phyloP scores from a whole-genome alignment of 176 grass and related monocot species.

The Avena sativa region DNA sequence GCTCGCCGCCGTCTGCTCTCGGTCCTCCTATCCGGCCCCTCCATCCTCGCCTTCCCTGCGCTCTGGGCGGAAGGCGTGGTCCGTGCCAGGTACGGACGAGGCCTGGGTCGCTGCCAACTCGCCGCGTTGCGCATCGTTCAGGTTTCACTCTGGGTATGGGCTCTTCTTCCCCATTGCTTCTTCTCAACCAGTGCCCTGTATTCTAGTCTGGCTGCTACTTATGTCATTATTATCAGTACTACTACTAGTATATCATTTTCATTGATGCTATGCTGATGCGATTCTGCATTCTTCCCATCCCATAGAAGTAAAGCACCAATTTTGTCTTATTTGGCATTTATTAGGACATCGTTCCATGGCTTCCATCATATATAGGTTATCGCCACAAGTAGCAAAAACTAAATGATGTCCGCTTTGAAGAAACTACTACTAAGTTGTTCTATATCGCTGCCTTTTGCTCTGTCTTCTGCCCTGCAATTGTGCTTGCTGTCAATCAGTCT shows the following conservation, averaged over 20 bases:
- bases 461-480: background rate
- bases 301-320: background rate
- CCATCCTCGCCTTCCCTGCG: background rate
- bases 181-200: background rate
- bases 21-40: background rate
- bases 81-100: background rate
- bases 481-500: background rate
- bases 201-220: background rate
- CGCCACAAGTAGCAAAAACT: too few relatives aligned
- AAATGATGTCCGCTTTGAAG: too few relatives aligned
- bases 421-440: background rate
- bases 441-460: background rate
- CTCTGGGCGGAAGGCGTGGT: background rate
- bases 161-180: background rate
- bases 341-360: background rate
- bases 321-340: background rate
- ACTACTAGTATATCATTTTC: too few relatives aligned
- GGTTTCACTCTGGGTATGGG: background rate
- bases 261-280: background rate
- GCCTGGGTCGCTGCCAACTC: background rate
- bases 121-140: background rate
- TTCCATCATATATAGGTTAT: conserved; percentile 9
- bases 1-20: background rate
- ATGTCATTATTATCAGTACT: background rate
- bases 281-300: background rate